phyloP scores from a whole-genome alignment of 2,329 filamentous ascomycete genomes.

The Cryphonectria carpinicola region DNA sequence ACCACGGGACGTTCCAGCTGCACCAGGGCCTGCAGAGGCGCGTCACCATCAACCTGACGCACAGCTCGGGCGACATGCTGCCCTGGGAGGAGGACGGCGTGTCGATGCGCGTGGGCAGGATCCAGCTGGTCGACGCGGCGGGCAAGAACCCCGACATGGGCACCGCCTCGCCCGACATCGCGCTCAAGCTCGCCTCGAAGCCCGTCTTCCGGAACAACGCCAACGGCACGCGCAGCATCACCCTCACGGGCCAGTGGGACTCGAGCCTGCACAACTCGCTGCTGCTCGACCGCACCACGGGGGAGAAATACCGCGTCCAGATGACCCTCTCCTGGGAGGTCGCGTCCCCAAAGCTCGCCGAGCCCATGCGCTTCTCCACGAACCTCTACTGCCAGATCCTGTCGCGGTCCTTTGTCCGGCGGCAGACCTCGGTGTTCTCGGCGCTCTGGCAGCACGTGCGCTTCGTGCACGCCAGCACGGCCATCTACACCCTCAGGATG shows the following conservation, averaged over 20 bases:
- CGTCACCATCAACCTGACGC: constrained; percentile 84
- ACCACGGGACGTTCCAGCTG: constrained; percentile 89
- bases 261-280: constrained; percentile 89
- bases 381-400: constrained; percentile 83
- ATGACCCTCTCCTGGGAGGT: constrained; percentile 88
- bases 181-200: constrained; percentile 75
- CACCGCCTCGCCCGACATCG: constrained; percentile 71
- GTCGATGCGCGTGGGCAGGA: constrained; percentile 75
- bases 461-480: constrained; percentile 84
- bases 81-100: constrained; percentile 88
- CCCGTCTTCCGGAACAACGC: constrained; percentile 83
- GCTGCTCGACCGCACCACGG: constrained; percentile 89
- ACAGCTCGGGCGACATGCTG: constrained; percentile 84
- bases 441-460: constrained; percentile 83
- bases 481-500: constrained; percentile 84
- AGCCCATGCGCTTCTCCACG: constrained; percentile 84
- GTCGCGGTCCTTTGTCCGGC: constrained; percentile 80
- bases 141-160: constrained; percentile 84
- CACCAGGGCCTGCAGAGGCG: constrained; percentile 93
- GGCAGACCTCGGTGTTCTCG: constrained; percentile 85
- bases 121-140: constrained; percentile 81
- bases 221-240: constrained; percentile 87
- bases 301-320: constrained; percentile 91
- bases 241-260: constrained; percentile 92
- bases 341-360: constrained; percentile 78